Evolutionary conservation across 2,329 filamentous ascomycete genomes (phyloP).

Genomic region (Trichoderma atrobrunneum): DNA sequence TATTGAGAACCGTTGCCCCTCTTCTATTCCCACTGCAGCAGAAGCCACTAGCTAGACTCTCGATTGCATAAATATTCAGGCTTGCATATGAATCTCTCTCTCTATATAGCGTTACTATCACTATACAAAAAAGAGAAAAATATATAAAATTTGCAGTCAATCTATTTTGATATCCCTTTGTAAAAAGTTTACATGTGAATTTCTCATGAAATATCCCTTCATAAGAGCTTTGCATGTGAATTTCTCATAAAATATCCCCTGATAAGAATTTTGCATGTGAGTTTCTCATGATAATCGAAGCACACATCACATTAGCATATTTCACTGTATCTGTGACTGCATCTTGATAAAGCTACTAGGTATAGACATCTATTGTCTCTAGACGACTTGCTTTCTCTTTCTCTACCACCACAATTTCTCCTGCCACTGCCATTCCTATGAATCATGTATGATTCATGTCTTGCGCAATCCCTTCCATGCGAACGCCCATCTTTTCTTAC

Average conservation of each 20-base stretch:
- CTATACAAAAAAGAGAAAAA: not conserved
- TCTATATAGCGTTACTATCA: not conserved
- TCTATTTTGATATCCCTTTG: not conserved
- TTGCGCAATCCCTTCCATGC: conserved; percentile 1
- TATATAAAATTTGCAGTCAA: not conserved
- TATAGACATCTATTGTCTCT: not conserved
- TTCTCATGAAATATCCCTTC: not conserved
- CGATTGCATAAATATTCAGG: not conserved
- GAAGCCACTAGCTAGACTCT: not conserved
- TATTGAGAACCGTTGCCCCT: not conserved
- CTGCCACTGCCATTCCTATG: not conserved
- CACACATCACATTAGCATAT: not conserved
- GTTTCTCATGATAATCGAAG: not conserved
- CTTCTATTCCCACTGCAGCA: not conserved
- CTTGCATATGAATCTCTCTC: not conserved
- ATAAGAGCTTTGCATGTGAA: not conserved
- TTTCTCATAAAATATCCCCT: too few species aligned
- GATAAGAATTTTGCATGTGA: not conserved
- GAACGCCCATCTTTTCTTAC: not conserved
- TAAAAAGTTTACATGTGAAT: not conserved
- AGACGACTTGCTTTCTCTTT: not conserved
- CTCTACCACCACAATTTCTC: not conserved
- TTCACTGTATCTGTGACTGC: not conserved
- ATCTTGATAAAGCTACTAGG: not conserved
- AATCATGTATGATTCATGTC: not conserved